Conservation (phyloP, 345 rosid genomes). For the Eucalyptus guilfoylei region DNA sequence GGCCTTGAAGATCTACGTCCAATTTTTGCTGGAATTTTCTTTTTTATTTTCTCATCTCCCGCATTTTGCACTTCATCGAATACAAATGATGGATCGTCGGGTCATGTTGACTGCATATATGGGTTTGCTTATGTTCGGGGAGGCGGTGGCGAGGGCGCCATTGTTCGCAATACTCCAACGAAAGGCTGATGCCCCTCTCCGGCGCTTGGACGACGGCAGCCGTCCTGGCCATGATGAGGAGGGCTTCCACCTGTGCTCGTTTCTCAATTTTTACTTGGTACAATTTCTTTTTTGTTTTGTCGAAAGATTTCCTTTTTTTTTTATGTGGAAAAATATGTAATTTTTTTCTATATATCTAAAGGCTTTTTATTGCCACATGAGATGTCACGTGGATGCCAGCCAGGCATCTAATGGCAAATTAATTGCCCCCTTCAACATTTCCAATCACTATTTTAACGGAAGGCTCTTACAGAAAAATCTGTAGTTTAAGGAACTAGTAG, state of each 20-base stretch:
- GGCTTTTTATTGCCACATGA: background rate
- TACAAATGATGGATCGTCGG: too few species aligned
- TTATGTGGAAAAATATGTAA: background rate
- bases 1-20: background rate
- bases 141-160: background rate
- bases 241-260: background rate
- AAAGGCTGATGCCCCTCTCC: background rate
- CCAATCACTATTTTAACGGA: background rate
- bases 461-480: background rate
- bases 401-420: background rate
- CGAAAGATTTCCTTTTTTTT: background rate
- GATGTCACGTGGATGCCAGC: background rate
- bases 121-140: background rate
- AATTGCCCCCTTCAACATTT: background rate
- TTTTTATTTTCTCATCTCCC: background rate
- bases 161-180: background rate
- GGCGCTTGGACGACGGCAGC: background rate
- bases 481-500: background rate
- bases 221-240: background rate
- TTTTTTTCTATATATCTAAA: background rate
- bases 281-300: background rate
- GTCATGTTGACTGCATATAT: rapidly evolving
- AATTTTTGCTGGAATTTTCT: background rate
- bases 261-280: background rate
- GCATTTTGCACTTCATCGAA: background rate